Conservation (phyloP, 2,329 filamentous ascomycete genomes). For the Pyricularia grisea region DNA sequence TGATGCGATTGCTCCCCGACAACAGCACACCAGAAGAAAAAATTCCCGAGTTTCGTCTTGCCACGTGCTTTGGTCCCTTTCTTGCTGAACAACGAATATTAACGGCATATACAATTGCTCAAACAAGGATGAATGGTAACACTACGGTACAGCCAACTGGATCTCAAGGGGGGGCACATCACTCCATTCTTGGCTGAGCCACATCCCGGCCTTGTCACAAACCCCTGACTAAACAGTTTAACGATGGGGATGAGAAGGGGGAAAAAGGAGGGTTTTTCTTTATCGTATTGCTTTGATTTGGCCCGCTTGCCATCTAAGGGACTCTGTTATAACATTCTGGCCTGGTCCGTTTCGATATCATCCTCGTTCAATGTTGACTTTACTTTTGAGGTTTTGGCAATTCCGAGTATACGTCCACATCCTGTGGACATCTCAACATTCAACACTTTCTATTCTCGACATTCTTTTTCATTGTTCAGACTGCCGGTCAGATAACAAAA, state of each 20-base stretch:
- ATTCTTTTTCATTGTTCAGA: background rate
- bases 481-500: background rate
- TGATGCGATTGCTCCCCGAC: background rate
- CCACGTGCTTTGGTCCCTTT: background rate
- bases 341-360: background rate
- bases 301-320: background rate
- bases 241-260: background rate
- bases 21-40: background rate
- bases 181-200: background rate
- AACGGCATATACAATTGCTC: no score
- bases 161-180: background rate
- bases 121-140: no score
- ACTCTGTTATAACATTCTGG: background rate
- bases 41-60: background rate
- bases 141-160: background rate
- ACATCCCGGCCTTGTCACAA: background rate
- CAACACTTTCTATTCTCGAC: background rate
- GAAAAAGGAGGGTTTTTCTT: background rate
- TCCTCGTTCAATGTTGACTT: background rate
- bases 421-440: background rate
- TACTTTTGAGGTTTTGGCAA: background rate
- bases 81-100: no score
- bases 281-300: background rate
- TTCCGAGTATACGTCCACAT: background rate
- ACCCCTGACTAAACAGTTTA: background rate